phyloP scores from a whole-genome alignment of 2,329 filamentous ascomycete genomes.

The Parafenestella ontariensis region DNA sequence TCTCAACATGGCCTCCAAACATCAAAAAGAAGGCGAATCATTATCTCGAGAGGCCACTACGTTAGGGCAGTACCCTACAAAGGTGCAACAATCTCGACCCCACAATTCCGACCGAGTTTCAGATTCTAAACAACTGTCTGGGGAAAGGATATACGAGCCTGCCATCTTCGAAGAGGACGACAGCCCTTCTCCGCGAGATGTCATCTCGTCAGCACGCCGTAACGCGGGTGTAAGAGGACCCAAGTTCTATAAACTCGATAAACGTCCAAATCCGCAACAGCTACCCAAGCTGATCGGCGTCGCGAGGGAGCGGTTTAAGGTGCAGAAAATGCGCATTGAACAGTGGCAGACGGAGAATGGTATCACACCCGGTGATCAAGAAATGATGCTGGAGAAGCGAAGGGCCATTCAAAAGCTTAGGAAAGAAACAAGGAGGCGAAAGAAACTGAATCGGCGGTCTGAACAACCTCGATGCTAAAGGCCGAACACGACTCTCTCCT shows the following conservation, averaged over 20 bases:
- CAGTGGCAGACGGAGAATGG: constrained; percentile 1
- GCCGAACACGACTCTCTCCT: background rate
- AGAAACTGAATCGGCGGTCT: background rate
- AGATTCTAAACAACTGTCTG: too few relatives aligned
- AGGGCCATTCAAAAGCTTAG: background rate
- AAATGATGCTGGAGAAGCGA: background rate
- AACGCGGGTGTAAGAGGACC: background rate
- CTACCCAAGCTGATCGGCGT: constrained; percentile 1
- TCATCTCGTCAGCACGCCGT: background rate
- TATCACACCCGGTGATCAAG: background rate
- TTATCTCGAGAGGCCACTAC: background rate
- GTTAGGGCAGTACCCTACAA: too few relatives aligned
- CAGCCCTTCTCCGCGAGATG: background rate
- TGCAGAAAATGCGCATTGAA: constrained; percentile 2
- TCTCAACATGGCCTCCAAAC: too few relatives aligned
- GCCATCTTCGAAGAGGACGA: background rate
- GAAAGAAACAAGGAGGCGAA: background rate
- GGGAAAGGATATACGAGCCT: background rate
- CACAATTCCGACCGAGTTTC: too few relatives aligned
- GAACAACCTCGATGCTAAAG: background rate
- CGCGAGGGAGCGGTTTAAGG: constrained; percentile 2
- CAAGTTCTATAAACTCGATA: background rate
- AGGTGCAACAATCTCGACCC: too few relatives aligned
- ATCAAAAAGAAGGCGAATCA: background rate
- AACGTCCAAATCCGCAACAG: background rate